Conservation (phyloP, 352 stramenopile genomes). For the Globisporangium cystogenes region DNA sequence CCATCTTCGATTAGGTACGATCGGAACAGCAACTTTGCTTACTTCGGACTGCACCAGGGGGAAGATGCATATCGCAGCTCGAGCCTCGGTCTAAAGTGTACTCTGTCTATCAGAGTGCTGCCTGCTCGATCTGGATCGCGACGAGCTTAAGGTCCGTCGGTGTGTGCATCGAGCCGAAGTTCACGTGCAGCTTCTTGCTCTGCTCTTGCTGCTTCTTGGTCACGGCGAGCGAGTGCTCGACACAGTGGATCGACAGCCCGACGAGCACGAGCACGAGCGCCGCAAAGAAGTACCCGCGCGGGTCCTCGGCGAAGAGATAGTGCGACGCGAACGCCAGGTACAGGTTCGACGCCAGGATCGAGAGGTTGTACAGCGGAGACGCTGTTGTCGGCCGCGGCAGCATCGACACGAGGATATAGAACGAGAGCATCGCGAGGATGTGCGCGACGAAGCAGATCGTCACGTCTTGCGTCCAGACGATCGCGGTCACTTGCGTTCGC, state of each 20-base stretch:
- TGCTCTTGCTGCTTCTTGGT: background rate
- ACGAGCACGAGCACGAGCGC: conserved; percentile 25
- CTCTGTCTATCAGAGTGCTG: background rate
- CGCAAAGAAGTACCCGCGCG: conserved; percentile 11
- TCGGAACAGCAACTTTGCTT: too few species aligned
- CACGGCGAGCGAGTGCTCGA: conserved; percentile 8
- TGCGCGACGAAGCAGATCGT: conserved; percentile 26
- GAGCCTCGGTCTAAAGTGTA: too few species aligned
- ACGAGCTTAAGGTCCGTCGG: conserved; percentile 14
- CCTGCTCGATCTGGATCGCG: conserved; percentile 9
- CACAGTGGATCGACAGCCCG: conserved; percentile 23
- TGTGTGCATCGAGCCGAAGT: conserved; percentile 22
- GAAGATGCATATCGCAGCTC: too few species aligned
- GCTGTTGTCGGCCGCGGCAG: conserved; percentile 17
- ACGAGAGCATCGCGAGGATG: conserved; percentile 25
- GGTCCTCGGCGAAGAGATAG: conserved; percentile 21
- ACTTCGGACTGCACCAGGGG: too few species aligned
- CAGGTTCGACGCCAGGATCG: conserved; percentile 27
- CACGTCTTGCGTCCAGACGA: conserved; percentile 23
- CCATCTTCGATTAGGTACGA: too few species aligned
- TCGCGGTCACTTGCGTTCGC: conserved; percentile 13
- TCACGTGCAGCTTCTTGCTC: conserved; percentile 14
- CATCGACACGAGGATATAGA: conserved; percentile 33
- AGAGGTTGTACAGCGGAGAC: conserved; percentile 32
- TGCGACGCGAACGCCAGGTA: conserved; percentile 27